Base-by-base conservation (phyloP, 2,329 filamentous ascomycete species). In the Colletotrichum scovillei region DNA sequence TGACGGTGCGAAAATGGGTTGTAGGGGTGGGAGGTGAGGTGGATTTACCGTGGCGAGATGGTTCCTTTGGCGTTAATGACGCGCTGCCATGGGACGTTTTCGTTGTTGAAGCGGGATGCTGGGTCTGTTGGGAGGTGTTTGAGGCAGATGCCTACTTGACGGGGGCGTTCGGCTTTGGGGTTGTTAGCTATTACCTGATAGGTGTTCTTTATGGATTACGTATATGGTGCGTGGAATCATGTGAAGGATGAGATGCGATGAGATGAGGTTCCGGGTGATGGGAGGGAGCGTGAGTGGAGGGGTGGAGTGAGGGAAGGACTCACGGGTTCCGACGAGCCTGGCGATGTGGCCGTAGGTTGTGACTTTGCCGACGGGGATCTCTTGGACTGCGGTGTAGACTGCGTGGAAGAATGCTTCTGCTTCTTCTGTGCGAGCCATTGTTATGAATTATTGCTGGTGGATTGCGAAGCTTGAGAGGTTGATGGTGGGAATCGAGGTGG, bases 61-160 rank as follows among this genome's bases (percentile, higher is more conserved):
- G 91, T 86, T 26, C 96, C 95, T 82, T 94, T 96, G 16, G 94
- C 86, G 81, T 96, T 98, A 80, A 98, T 93, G 73, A 98, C 94
- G 71, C 97, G 88, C 85, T 98, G 96, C 96, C 96, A 98, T 0
- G 96, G 96, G 4, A 98, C 96, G 76, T 93, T 98, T 28, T 86
- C 86, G 72, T 89, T 86, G 81, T 98, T 92, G 84, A 93, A 97
- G 70, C 83, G 86, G 68, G 80, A 76, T 0, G 84, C 81, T 0
- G 85, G 78, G 70, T 89, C 86, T 7, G 84, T 79, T 1, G 95
- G 90, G 14, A 98, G 90, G 80, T 98, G 92, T 81, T 98, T 98
- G 30, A 98, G 89, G 82, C 94, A 97, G 59, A 97, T 88, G 66
- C 96, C 96, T 7, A 98, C 95, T 84, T 98, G 96, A 70, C 95